These are phyloP conservation scores for Chaetothyriales sp. DNA, from an alignment of 2,329 filamentous ascomycete genomes.

Conservation along the genomic window DNA sequence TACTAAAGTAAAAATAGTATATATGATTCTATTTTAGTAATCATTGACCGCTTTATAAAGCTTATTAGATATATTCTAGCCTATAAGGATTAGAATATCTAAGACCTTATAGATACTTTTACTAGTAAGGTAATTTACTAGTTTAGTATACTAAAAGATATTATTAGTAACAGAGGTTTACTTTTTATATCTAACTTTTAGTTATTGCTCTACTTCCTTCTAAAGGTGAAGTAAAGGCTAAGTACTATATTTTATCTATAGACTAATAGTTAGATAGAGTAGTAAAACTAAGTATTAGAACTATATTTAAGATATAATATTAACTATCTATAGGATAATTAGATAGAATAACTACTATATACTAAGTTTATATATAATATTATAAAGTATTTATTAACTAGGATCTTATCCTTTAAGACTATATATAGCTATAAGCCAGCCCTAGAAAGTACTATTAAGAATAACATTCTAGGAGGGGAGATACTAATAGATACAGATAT, in stretches of 20 bases:
- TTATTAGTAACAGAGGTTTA: slow-evolving; percentile 3
- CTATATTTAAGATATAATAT: slow-evolving; percentile 5
- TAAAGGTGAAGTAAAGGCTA: slow-evolving; percentile 4
- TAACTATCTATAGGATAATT: slow-evolving; percentile 5
- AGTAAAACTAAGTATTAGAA: slow-evolving; percentile 5
- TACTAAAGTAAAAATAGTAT: neutral
- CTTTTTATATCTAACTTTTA: slow-evolving; percentile 6
- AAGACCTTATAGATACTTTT: slow-evolving; percentile 4
- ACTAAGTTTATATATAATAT: neutral
- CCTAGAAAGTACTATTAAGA: too few relatives aligned
- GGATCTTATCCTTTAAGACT: neutral
- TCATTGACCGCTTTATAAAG: slow-evolving; percentile 5
- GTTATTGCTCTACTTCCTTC: neutral
- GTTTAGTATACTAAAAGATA: slow-evolving; percentile 3
- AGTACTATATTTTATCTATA: slow-evolving; percentile 5
- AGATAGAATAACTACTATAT: neutral
- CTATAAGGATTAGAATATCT: neutral
- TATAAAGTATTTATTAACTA: neutral
- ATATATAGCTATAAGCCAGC: neutral
- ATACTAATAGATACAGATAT: too few relatives aligned
- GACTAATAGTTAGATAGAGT: slow-evolving; percentile 4
- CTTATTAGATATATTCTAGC: slow-evolving; percentile 2
- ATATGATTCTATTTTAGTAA: slow-evolving; percentile 6
- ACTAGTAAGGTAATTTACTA: slow-evolving; percentile 4
- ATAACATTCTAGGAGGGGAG: too few relatives aligned